Percentiles rank a stretch among this genome's conserved stretches.
Conservation (phyloP, 805 yeast species). For the Saccharomycopsis guyanensis region DNA sequence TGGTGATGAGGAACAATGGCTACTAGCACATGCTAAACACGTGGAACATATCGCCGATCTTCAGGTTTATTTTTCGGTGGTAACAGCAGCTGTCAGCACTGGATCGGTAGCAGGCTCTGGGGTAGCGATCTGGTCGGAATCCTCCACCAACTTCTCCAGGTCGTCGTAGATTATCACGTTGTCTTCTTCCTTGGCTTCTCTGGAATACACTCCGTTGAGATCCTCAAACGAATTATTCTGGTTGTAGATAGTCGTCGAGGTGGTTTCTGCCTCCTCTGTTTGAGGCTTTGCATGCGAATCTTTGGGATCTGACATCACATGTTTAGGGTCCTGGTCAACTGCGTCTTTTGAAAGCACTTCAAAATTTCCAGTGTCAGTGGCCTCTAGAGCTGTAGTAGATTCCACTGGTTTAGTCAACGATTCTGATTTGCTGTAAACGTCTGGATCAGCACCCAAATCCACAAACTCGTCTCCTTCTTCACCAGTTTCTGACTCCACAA, state of each 20-base stretch:
- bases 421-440: not conserved
- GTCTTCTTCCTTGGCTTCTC: conserved; percentile 2
- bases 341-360: too few species aligned
- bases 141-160: not conserved
- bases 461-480: conserved; percentile 5
- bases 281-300: not conserved
- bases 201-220: not conserved
- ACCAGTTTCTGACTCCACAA: conserved; percentile 2
- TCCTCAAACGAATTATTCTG: conserved; percentile 1
- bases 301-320: not conserved
- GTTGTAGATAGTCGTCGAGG: not conserved
- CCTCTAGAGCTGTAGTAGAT: not conserved
- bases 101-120: too few species aligned
- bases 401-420: not conserved
- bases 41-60: too few species aligned
- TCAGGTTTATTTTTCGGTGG: too few species aligned
- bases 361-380: not conserved
- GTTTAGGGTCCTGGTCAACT: not conserved
- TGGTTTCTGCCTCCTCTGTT: not conserved
- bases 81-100: too few species aligned
- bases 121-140: too few species aligned
- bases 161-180: conserved; percentile 1
- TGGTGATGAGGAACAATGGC: too few species aligned
- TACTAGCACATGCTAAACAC: too few species aligned
- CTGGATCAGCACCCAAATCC: conserved; percentile 3